These are phyloP conservation scores for Papiliotrema terrestris DNA, from an alignment of 1,284 basidiomycete genomes.

Conservation along the genomic window DNA sequence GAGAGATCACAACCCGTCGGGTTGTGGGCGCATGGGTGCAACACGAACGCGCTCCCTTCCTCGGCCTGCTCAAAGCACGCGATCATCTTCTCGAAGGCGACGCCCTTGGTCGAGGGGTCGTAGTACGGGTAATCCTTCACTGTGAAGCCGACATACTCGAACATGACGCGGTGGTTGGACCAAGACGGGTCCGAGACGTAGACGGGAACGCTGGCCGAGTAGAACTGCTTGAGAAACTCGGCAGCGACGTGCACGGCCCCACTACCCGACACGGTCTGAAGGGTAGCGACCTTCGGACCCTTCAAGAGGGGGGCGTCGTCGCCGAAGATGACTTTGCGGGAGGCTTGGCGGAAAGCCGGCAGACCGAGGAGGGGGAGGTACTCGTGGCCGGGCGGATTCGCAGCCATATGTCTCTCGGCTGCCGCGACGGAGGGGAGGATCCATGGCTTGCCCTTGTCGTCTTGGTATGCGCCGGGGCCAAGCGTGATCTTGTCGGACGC, in stretches of 20 bases:
- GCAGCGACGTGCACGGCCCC: conserved; percentile 91
- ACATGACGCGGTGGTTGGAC: conserved; percentile 91
- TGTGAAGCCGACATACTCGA: conserved; percentile 75
- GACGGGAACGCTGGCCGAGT: conserved; percentile 65
- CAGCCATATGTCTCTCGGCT: conserved; percentile 26
- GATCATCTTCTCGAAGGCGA: conserved; percentile 75
- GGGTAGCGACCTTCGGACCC: conserved; percentile 51
- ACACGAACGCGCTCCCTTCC: conserved; percentile 72
- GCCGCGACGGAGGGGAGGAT: conserved; percentile 56
- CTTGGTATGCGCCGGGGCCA: conserved; percentile 56
- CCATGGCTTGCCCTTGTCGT: conserved; percentile 50
- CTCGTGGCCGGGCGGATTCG: conserved; percentile 72
- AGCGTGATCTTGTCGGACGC: conserved; percentile 80
- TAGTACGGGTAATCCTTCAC: conserved; percentile 86
- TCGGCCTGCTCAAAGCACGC: conserved; percentile 58
- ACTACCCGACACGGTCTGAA: conserved; percentile 91
- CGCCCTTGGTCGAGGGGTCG: conserved; percentile 78
- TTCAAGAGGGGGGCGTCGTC: conserved; percentile 38
- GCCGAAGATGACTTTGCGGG: conserved; percentile 79
- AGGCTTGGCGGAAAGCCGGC: conserved; percentile 71
- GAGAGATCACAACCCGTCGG: conserved; percentile 95
- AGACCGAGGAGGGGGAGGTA: conserved; percentile 90
- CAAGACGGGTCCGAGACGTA: conserved; percentile 90
- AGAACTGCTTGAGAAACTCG: conserved; percentile 78
- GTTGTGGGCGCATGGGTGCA: conserved; percentile 95